A percentile compares a stretch with the other conserved stretches of the same genome.
These are phyloP conservation scores for Ochetophila trinervis DNA, from an alignment of 306 rosid genomes.

Conservation along the genomic window DNA sequence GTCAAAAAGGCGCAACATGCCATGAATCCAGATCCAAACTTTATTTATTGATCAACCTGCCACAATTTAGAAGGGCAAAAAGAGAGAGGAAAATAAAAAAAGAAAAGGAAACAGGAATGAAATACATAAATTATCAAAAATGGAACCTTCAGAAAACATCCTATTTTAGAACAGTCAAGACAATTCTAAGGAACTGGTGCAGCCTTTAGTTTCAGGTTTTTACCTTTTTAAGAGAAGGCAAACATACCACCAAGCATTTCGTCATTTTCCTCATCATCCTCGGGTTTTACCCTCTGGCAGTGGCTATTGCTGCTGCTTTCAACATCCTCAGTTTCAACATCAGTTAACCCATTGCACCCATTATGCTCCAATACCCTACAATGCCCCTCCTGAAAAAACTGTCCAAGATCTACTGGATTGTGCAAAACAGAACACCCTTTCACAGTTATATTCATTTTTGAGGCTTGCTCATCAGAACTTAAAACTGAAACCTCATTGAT, in stretches of 20 bases:
- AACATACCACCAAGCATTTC: slow-evolving; percentile 65
- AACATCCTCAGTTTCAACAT: slow-evolving; percentile 49
- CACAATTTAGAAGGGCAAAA: neutral
- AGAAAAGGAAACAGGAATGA: neutral
- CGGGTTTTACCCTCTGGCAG: slow-evolving; percentile 38
- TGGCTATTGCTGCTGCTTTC: slow-evolving; percentile 42
- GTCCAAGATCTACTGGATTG: slow-evolving; percentile 30
- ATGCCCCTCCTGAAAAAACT: slow-evolving; percentile 44
- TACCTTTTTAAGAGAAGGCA: slow-evolving; percentile 64
- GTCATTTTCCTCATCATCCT: slow-evolving; percentile 39
- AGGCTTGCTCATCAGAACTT: slow-evolving; percentile 26
- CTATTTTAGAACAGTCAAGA: neutral
- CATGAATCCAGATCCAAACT: neutral
- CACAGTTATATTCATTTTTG: slow-evolving; percentile 12
- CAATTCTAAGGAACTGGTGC: neutral
- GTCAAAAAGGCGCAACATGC: neutral
- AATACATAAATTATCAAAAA: neutral
- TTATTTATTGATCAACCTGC: slow-evolving; percentile 31
- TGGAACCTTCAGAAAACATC: neutral
- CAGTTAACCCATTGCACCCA: slow-evolving; percentile 42
- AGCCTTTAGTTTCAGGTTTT: slow-evolving; percentile 8
- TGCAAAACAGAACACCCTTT: slow-evolving; percentile 36
- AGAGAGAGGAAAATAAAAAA: neutral
- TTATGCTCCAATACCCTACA: slow-evolving; percentile 36
- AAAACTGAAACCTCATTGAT: slow-evolving; percentile 25